phyloP scores from a whole-genome alignment of 2,329 filamentous ascomycete species.

The Colletotrichum sojae region DNA sequence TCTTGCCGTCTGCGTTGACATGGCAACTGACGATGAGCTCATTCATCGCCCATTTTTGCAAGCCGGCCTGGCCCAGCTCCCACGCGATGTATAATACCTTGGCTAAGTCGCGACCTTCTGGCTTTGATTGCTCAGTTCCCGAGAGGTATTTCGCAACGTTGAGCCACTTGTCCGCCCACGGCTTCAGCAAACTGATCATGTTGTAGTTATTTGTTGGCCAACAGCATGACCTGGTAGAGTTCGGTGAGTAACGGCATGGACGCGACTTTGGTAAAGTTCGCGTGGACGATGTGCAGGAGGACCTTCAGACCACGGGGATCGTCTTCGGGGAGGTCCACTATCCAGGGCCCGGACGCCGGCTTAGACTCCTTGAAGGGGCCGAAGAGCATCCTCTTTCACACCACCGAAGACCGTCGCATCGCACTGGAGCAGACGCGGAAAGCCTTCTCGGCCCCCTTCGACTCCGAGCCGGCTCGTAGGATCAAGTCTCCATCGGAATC shows the following conservation, averaged over 20 bases:
- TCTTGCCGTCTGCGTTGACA: neutral
- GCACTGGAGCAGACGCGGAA: constrained; percentile 35
- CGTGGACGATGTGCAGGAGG: constrained; percentile 20
- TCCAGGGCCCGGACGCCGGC: constrained; percentile 19
- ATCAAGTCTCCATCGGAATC: constrained; percentile 28
- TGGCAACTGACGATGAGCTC: neutral
- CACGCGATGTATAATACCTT: constrained; percentile 15
- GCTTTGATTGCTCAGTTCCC: no score
- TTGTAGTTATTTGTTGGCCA: constrained; percentile 35
- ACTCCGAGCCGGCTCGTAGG: constrained; percentile 13
- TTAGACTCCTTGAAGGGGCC: constrained; percentile 35
- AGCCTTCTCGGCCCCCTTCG: neutral
- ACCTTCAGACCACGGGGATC: neutral
- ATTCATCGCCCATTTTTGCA: constrained; percentile 21
- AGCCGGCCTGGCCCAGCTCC: constrained; percentile 22
- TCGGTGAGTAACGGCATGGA: neutral
- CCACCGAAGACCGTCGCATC: constrained; percentile 18
- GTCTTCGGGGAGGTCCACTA: constrained; percentile 27
- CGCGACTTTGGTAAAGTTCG: constrained; percentile 13
- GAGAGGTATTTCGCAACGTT: neutral
- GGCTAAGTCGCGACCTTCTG: constrained; percentile 6
- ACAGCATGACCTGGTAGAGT: constrained; percentile 20
- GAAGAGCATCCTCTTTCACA: constrained; percentile 39
- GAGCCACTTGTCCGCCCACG: constrained; percentile 20
- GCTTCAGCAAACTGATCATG: constrained; percentile 23